phyloP scores from a whole-genome alignment of 257 asterid species.

The Petrea volubilis region DNA sequence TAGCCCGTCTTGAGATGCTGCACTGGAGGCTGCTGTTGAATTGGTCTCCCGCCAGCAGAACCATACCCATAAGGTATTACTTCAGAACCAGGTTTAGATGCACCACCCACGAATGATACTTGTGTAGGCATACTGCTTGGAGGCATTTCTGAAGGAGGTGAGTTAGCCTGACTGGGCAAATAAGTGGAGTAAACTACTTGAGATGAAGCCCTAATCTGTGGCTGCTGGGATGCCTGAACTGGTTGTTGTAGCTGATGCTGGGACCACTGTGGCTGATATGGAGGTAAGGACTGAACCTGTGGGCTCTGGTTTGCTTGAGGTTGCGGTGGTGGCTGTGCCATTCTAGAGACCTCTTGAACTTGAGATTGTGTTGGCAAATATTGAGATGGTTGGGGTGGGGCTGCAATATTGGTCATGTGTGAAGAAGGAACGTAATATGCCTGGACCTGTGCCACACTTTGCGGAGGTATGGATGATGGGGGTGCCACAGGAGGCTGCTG shows the following conservation, averaged over 20 bases:
- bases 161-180: slow-evolving; percentile 52
- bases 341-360: slow-evolving; percentile 59
- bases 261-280: slow-evolving; percentile 81
- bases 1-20: slow-evolving; percentile 63
- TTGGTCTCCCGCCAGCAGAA: slow-evolving; percentile 49
- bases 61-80: slow-evolving; percentile 63
- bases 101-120: slow-evolving; percentile 48
- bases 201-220: slow-evolving; percentile 66
- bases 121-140: slow-evolving; percentile 79
- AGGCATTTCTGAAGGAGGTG: slow-evolving; percentile 60
- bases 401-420: slow-evolving; percentile 40
- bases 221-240: slow-evolving; percentile 53
- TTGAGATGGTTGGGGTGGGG: slow-evolving; percentile 53
- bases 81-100: slow-evolving; percentile 48
- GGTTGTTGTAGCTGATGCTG: slow-evolving; percentile 52
- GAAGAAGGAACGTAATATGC: slow-evolving; percentile 58
- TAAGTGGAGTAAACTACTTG: slow-evolving; percentile 64
- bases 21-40: slow-evolving; percentile 54
- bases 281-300: slow-evolving; percentile 54
- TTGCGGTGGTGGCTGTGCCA: slow-evolving; percentile 55
- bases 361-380: slow-evolving; percentile 58
- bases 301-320: slow-evolving; percentile 61
- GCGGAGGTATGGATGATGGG: slow-evolving; percentile 61
- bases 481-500: slow-evolving; percentile 63
- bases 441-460: slow-evolving; percentile 51